Evolutionary conservation across 1,139 yeast species (phyloP).

Genomic region (Lodderomyces theae): DNA sequence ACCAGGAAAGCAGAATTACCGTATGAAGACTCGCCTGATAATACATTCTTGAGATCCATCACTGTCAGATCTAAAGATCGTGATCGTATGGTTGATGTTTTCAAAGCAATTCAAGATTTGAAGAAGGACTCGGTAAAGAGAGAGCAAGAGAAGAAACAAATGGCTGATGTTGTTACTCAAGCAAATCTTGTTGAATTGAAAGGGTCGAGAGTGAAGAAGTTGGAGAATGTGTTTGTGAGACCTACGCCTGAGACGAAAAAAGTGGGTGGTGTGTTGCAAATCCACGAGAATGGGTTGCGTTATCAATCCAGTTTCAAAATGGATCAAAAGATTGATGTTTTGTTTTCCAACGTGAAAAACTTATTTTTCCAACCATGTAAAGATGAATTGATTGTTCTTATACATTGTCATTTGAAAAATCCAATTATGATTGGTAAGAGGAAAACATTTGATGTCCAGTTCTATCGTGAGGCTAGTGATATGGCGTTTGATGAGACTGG

Average conservation of each 20-base stretch:
- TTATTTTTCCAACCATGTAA: constrained; percentile 94
- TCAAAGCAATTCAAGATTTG: constrained; percentile 86
- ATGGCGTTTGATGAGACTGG: constrained; percentile 98
- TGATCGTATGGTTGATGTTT: constrained; percentile 88
- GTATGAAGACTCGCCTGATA: constrained; percentile 83
- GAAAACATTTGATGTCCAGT: constrained; percentile 93
- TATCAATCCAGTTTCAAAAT: constrained; percentile 80
- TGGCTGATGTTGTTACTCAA: constrained; percentile 94
- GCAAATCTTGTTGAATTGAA: constrained; percentile 81
- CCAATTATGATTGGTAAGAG: constrained; percentile 96
- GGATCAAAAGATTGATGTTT: constrained; percentile 84
- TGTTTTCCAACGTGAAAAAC: constrained; percentile 89
- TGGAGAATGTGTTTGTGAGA: constrained; percentile 86
- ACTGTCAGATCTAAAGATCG: constrained; percentile 89
- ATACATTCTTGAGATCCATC: constrained; percentile 81
- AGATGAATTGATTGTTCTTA: constrained; percentile 87
- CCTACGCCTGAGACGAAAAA: constrained; percentile 97
- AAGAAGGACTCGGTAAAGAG: constrained; percentile 89
- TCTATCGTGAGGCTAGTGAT: constrained; percentile 95
- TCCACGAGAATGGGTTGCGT: constrained; percentile 94
- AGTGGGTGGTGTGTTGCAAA: constrained; percentile 84
- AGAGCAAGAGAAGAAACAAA: constrained; percentile 85
- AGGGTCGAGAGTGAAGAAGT: constrained; percentile 74
- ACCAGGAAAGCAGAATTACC: constrained; percentile 79
- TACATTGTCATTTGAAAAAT: constrained; percentile 87